Base-by-base conservation (phyloP, 2,329 filamentous ascomycete species). In the Cladosporium velox region DNA sequence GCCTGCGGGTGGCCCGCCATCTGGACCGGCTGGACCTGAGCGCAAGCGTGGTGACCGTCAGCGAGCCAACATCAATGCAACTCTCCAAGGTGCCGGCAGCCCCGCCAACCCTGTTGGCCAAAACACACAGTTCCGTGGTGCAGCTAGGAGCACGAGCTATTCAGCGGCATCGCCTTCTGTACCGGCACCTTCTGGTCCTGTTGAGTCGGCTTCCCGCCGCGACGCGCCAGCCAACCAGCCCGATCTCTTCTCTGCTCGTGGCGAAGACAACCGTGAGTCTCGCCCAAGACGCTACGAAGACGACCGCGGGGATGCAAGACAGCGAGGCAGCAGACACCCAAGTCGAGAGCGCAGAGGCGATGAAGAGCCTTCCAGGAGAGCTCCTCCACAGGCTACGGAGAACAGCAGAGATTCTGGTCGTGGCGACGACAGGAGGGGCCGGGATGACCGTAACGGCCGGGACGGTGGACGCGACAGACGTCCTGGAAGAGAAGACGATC, bases 61-160 rank as follows among this genome's bases (percentile, higher is more conserved):
- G 59, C 67, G 71, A 35, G 67, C 67, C 18, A 68, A 69, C 52
- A 72, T 75, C 70, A 74, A 73, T 58, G 68, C 72, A n/a, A 68
- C 71, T n/a, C 38, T 72, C 59, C 68, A 71, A 66, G 65, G 69
- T 26, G 57, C 66, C 38, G 69, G 63, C 24, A 67, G 57, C 51
- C 65, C 63, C 12, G 59, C 65, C 30, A 65, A 59, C 11, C 64
- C 70, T 8, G 60, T 66, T 28, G 60, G 66, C 30, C 72, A 73
- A 67, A 70, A 71, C 54, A 70, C 74, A 21, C 73, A 72, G 41
- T 73, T 77, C 65, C 69, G 75, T 57, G 76, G 76, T 12, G 76
- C 75, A 35, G 70, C 70, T 63, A 51, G 63, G 11, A 44, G 41
- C 7, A 52, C 41, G 35, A 70, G 70, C 35, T 66, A 69, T 24